phyloP scores from a whole-genome alignment of 768 basidiomycete species.

The Termitomyces sp. region DNA sequence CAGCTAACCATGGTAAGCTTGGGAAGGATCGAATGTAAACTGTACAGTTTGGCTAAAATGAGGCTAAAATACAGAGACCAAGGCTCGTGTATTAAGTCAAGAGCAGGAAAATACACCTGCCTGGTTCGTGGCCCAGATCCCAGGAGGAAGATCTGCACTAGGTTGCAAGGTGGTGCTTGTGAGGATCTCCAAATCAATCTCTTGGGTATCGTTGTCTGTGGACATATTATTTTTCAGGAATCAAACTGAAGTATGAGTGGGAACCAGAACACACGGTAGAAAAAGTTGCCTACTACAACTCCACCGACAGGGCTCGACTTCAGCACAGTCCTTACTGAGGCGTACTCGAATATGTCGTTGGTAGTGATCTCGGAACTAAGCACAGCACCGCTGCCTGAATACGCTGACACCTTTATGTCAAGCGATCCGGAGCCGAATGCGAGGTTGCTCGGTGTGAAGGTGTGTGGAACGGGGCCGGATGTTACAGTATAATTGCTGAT shows the following conservation, averaged over 20 bases:
- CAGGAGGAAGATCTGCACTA: conserved; percentile 25
- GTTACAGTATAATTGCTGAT: conserved; percentile 25
- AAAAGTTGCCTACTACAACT: conserved; percentile 34
- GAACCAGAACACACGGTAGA: conserved; percentile 24
- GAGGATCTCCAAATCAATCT: conserved; percentile 32
- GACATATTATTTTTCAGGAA: neutral
- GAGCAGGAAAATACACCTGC: conserved; percentile 9
- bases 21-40: conserved; percentile 29
- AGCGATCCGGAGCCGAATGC: conserved; percentile 27
- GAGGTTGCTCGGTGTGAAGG: conserved; percentile 26
- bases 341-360: conserved; percentile 25
- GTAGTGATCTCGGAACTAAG: conserved; percentile 28
- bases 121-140: conserved; percentile 35
- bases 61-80: conserved; percentile 13
- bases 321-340: conserved; percentile 29
- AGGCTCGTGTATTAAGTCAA: neutral
- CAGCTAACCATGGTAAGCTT: conserved; percentile 29
- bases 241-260: neutral
- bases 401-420: conserved; percentile 30
- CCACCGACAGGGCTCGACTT: conserved; percentile 31
- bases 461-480: conserved; percentile 19
- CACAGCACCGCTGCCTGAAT: conserved; percentile 24
- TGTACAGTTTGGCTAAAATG: conserved; percentile 19
- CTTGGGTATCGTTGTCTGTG: conserved; percentile 27
- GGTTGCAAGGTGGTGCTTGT: conserved; percentile 27